Conservation (phyloP, 805 yeast species). For the Tetrapisispora taiwanensis region DNA sequence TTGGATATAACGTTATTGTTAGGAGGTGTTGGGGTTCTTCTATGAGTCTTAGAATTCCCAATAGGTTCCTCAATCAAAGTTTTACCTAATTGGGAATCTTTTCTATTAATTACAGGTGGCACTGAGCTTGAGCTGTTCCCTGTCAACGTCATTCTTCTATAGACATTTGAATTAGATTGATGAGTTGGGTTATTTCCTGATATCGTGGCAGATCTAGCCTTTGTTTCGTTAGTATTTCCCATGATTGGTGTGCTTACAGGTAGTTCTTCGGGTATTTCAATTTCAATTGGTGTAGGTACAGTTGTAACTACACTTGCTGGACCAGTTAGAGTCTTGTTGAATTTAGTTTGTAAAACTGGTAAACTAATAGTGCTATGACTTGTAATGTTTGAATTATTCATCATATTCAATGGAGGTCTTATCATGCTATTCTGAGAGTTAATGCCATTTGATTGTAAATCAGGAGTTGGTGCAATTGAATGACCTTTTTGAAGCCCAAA, state of each 20-base stretch:
- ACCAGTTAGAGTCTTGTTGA: conserved; percentile 15
- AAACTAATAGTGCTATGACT: conserved; percentile 25
- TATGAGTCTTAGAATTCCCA: conserved; percentile 3
- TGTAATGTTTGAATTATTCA: conserved; percentile 6
- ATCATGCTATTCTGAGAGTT: neutral
- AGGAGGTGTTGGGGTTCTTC: conserved; percentile 43
- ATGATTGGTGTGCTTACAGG: conserved; percentile 19
- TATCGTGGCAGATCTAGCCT: conserved; percentile 28
- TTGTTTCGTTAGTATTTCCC: conserved; percentile 32
- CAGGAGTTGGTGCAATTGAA: neutral
- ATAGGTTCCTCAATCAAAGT: conserved; percentile 7
- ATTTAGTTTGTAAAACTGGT: conserved; percentile 23
- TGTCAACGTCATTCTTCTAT: conserved; percentile 23
- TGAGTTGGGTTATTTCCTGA: conserved; percentile 11
- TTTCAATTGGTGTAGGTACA: conserved; percentile 47
- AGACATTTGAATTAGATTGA: conserved; percentile 10
- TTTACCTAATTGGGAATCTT: conserved; percentile 3
- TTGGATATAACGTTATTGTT: conserved; percentile 22
- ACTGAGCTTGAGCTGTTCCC: conserved; percentile 12
- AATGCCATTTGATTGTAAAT: neutral
- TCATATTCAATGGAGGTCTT: conserved; percentile 1
- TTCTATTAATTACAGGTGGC: conserved; percentile 20
- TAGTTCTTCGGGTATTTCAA: conserved; percentile 51
- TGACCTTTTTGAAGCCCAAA: conserved; percentile 1
- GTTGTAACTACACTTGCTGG: conserved; percentile 28